Evolutionary conservation across 2,329 filamentous ascomycete species (phyloP).

Genomic region (Talaromyces sp.): DNA sequence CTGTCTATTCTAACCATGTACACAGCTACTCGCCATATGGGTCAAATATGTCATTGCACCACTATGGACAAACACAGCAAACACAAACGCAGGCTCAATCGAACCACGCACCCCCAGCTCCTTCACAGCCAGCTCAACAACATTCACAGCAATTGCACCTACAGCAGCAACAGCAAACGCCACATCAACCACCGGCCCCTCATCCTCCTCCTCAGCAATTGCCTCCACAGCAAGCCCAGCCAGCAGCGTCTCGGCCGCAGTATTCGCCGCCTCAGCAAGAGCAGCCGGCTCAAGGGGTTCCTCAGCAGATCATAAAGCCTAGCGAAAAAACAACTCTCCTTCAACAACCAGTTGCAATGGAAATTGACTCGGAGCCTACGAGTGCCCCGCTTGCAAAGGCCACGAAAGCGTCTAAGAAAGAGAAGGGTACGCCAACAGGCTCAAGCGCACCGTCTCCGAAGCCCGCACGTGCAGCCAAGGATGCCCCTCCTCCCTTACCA

Average conservation of each 20-base stretch:
- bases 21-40: conserved; percentile 9
- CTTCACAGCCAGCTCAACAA: conserved; percentile 1
- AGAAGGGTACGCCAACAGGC: conserved; percentile 41
- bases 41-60: conserved; percentile 3
- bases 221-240: conserved; percentile 3
- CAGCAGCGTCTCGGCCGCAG: conserved; percentile 18
- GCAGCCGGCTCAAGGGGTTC: neutral
- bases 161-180: conserved; percentile 11
- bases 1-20: conserved; percentile 9
- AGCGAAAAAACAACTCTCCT: conserved; percentile 11
- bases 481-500: conserved; percentile 51
- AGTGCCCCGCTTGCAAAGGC: conserved; percentile 14
- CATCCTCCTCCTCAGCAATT: conserved; percentile 12
- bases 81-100: conserved; percentile 11
- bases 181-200: neutral
- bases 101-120: conserved; percentile 7
- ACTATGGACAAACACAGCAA: conserved; percentile 9
- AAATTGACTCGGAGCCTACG: conserved; percentile 24
- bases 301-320: conserved; percentile 5
- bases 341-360: conserved; percentile 24
- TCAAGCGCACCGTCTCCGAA: conserved; percentile 53
- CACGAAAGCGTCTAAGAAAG: conserved; percentile 31
- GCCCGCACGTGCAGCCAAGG: conserved; percentile 47
- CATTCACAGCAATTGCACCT: conserved; percentile 12
- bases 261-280: conserved; percentile 4